Percentiles rank a stretch among this genome's conserved stretches.
phyloP scores from a whole-genome alignment of 345 rosid genomes.

The Pistacia integerrima region DNA sequence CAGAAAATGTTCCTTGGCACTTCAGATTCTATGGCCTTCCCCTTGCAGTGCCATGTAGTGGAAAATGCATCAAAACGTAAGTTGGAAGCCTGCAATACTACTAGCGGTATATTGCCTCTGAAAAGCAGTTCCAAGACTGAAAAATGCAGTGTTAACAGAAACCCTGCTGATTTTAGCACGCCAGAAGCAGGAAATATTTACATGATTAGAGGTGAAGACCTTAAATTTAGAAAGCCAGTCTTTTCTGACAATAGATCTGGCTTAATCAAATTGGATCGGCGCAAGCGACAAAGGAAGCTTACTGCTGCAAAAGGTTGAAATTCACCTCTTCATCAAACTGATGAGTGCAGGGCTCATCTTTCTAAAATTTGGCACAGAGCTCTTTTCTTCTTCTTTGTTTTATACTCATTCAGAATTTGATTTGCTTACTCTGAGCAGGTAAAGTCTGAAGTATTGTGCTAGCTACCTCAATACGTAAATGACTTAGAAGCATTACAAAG shows the following conservation, averaged over 20 bases:
- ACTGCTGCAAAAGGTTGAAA: constrained; percentile 28
- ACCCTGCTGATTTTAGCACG: constrained; percentile 89
- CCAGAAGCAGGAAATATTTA: constrained; percentile 67
- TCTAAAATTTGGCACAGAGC: neutral
- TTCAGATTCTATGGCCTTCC: constrained; percentile 43
- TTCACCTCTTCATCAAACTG: constrained; percentile 1
- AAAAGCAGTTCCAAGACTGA: constrained; percentile 39
- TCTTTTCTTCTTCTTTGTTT: neutral
- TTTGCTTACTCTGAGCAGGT: constrained; percentile 17
- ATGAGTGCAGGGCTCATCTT: neutral
- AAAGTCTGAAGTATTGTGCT: constrained; percentile 5
- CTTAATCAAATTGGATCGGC: constrained; percentile 26
- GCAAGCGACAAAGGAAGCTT: constrained; percentile 52
- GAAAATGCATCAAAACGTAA: constrained; percentile 43
- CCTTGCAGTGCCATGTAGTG: constrained; percentile 36
- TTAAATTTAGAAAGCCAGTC: constrained; percentile 38
- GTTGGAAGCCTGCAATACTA: constrained; percentile 29
- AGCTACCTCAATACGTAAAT: constrained; percentile 17
- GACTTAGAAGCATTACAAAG: neutral
- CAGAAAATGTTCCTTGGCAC: constrained; percentile 44
- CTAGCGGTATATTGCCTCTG: constrained; percentile 28
- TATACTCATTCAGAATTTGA: neutral
- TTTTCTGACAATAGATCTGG: constrained; percentile 25
- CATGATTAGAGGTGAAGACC: constrained; percentile 64
- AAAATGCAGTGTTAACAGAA: constrained; percentile 65